Percentiles rank a stretch among this genome's conserved stretches.
Evolutionary conservation across 1,139 yeast genomes (phyloP).

Genomic region (Kodamaea sp.): DNA sequence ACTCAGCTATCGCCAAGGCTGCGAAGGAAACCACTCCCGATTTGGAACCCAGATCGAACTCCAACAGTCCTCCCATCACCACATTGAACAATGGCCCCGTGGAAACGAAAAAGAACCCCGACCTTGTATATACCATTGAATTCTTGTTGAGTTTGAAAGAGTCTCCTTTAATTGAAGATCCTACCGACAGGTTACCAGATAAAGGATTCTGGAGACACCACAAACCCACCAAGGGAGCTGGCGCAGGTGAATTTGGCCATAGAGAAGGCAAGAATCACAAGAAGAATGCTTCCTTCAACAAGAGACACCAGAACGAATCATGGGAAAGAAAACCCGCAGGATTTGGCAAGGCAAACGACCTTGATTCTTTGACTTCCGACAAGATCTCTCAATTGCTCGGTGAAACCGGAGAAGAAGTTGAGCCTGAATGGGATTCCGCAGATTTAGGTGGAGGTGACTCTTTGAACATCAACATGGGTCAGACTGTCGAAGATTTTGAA

Average conservation of each 20-base stretch:
- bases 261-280: constrained; percentile 15
- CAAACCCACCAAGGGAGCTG: constrained; percentile 7
- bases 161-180: constrained; percentile 36
- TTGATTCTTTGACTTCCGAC: constrained; percentile 31
- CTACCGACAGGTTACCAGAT: constrained; percentile 39
- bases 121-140: constrained; percentile 40
- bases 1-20: constrained; percentile 44
- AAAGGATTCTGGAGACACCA: constrained; percentile 44
- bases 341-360: constrained; percentile 23
- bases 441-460: constrained; percentile 16
- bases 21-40: constrained; percentile 51
- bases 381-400: constrained; percentile 36
- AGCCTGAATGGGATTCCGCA: constrained; percentile 55
- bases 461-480: constrained; percentile 47
- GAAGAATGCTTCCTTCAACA: constrained; percentile 13
- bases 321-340: constrained; percentile 36
- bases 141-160: constrained; percentile 33
- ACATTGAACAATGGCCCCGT: constrained; percentile 1
- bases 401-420: constrained; percentile 44
- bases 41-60: constrained; percentile 22
- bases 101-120: constrained; percentile 8
- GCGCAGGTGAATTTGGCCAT: constrained; percentile 3
- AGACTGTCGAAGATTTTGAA: constrained; percentile 70
- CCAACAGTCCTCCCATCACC: constrained; percentile 17
- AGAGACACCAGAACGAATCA: constrained; percentile 22